A percentile compares a stretch with the other conserved stretches of the same genome.
Evolutionary conservation across 2,329 filamentous ascomycete genomes (phyloP).

Genomic region (Drechslerella coelobrocha): DNA sequence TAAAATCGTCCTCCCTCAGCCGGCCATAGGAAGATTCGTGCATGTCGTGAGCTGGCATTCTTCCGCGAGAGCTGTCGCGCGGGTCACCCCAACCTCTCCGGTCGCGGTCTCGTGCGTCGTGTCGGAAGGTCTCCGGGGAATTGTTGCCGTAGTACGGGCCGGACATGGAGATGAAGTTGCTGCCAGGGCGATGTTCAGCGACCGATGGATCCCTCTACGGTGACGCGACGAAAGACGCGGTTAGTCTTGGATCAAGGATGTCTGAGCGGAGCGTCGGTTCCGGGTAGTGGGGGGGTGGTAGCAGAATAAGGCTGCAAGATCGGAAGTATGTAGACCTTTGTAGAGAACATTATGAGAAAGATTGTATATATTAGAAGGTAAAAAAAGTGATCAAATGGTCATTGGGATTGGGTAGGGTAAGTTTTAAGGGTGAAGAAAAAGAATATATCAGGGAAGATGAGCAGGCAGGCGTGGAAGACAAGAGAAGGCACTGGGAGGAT

Average conservation of each 20-base stretch:
- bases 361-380: constrained; percentile 34
- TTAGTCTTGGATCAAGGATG: constrained; percentile 5
- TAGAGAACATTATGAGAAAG: constrained; percentile 51
- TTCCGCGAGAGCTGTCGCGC: constrained; percentile 40
- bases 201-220: background rate
- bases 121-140: constrained; percentile 42
- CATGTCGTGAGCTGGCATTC: constrained; percentile 38
- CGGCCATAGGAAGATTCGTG: constrained; percentile 42
- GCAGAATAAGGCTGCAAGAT: constrained; percentile 24
- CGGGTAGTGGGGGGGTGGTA: constrained; percentile 10
- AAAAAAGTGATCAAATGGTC: constrained; percentile 7
- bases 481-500: constrained; percentile 32
- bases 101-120: constrained; percentile 43
- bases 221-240: background rate
- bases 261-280: background rate
- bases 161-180: constrained; percentile 27
- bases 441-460: constrained; percentile 23
- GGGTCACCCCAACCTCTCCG: constrained; percentile 44
- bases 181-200: constrained; percentile 2
- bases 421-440: constrained; percentile 8
- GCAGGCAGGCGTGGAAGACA: constrained; percentile 32
- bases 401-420: constrained; percentile 3
- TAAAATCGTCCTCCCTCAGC: constrained; percentile 42
- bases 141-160: constrained; percentile 48
- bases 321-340: constrained; percentile 25